Evolutionary conservation across 352 stramenopile genomes (phyloP).

Genomic region (Achlya hypogyna): DNA sequence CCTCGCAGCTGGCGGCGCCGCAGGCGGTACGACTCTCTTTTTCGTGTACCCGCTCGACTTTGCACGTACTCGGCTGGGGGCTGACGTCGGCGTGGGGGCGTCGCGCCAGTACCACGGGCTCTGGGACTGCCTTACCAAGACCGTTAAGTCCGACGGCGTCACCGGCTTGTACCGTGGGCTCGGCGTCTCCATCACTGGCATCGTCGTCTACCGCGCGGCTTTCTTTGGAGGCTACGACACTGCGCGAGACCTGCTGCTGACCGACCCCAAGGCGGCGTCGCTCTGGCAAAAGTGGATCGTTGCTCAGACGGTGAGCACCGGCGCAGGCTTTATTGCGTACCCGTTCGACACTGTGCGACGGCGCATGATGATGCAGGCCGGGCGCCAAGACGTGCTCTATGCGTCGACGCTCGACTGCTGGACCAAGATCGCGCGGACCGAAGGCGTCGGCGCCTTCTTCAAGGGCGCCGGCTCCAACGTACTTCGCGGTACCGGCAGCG

Average conservation of each 20-base stretch:
- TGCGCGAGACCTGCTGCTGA: slow-evolving; percentile 80
- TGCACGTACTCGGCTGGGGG: slow-evolving; percentile 96
- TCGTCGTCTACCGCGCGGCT: slow-evolving; percentile 96
- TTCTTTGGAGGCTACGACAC: slow-evolving; percentile 99
- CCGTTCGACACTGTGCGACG: slow-evolving; percentile 93
- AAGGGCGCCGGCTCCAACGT: slow-evolving; percentile 98
- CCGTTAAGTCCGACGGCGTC: slow-evolving; percentile 86
- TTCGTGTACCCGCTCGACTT: slow-evolving; percentile 98
- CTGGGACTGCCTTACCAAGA: slow-evolving; percentile 94
- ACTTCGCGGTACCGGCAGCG: slow-evolving; percentile 96
- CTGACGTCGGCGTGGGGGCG: slow-evolving; percentile 95
- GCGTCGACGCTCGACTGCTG: slow-evolving; percentile 95
- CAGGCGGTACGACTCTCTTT: slow-evolving; percentile 92
- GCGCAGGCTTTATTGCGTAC: slow-evolving; percentile 92
- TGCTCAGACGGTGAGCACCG: slow-evolving; percentile 85
- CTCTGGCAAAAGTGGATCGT: slow-evolving; percentile 88
- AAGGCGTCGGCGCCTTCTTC: slow-evolving; percentile 94
- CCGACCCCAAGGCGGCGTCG: slow-evolving; percentile 71
- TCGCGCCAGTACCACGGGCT: slow-evolving; percentile 96
- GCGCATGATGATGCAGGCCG: slow-evolving; percentile 97
- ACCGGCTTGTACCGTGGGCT: slow-evolving; percentile 98
- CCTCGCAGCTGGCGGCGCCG: slow-evolving; percentile 95
- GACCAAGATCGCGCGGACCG: slow-evolving; percentile 93
- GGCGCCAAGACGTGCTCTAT: slow-evolving; percentile 96
- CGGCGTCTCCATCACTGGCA: slow-evolving; percentile 96